Evolutionary conservation across 371 early-diverging fungal genomes (phyloP).

Genomic region (Rhizopus stolonifer): DNA sequence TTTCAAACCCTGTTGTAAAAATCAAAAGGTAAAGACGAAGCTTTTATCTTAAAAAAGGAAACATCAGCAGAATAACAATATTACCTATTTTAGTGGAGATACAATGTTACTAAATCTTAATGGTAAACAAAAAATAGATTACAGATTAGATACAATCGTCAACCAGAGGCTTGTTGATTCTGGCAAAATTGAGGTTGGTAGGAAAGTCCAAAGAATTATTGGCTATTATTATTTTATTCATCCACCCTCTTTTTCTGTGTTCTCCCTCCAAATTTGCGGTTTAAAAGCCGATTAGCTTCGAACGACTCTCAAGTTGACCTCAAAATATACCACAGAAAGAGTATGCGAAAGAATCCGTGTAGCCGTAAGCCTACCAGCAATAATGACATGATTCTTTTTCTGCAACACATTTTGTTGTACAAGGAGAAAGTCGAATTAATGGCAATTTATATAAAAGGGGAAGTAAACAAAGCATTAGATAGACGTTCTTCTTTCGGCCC

Average conservation of each 20-base stretch:
- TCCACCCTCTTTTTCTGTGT: slow-evolving; percentile 2
- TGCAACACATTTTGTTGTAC: background rate
- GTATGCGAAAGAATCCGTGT: background rate
- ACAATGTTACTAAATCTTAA: background rate
- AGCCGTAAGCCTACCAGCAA: background rate
- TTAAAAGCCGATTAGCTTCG: background rate
- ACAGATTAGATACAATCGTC: background rate
- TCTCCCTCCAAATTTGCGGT: background rate
- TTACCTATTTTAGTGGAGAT: slow-evolving; percentile 5
- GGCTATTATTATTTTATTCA: background rate
- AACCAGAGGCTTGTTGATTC: slow-evolving; percentile 1
- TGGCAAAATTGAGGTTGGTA: slow-evolving; percentile 1
- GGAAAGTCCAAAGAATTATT: background rate
- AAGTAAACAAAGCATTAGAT: background rate
- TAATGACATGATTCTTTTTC: background rate
- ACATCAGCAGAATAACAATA: background rate
- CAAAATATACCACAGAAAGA: background rate
- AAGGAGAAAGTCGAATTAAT: background rate
- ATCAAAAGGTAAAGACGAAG: background rate
- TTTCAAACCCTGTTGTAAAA: background rate
- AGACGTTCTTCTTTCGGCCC: background rate
- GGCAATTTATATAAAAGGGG: background rate
- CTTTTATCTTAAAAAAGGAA: background rate
- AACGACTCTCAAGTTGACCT: background rate
- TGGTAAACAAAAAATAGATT: background rate